Evolutionary conservation across 148 eudicot genomes (phyloP).

Genomic region (Rhododendron ovatum): DNA sequence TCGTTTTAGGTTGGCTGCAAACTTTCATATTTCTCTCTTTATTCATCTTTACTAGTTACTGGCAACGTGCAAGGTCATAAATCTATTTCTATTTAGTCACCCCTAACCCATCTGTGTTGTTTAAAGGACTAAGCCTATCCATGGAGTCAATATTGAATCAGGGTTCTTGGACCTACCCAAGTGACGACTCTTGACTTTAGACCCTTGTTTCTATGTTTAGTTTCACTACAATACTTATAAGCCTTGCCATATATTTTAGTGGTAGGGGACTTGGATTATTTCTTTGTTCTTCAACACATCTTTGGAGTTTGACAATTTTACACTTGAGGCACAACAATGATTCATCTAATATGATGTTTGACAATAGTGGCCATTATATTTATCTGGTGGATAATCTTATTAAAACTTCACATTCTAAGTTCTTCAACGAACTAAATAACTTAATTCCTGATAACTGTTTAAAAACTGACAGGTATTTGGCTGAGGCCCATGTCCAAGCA

Average conservation of each 20-base stretch:
- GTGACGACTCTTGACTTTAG: not conserved
- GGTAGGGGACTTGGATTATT: not conserved
- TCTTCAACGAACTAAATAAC: not conserved
- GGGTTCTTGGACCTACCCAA: not conserved
- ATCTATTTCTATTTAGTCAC: not conserved
- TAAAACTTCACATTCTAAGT: not conserved
- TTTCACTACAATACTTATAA: not conserved
- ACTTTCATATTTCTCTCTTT: not conserved
- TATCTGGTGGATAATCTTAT: slow-evolving; percentile 1
- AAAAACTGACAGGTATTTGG: slow-evolving; percentile 57
- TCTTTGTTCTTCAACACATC: not conserved
- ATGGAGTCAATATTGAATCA: not conserved
- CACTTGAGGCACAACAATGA: not conserved
- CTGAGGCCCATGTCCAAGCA: slow-evolving; percentile 97
- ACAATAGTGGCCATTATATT: not conserved
- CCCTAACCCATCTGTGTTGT: not conserved
- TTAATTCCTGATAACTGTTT: not conserved
- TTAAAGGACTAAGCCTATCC: not conserved
- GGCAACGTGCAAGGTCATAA: not conserved
- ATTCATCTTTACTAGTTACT: not conserved
- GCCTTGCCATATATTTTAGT: not conserved
- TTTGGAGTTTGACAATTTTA: not conserved
- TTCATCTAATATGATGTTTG: not conserved
- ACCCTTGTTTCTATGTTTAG: no score
- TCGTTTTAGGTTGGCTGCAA: not conserved